Evolutionary conservation across 805 yeast genomes (phyloP), one percentile per base, ranked within the genome.

Genomic region (Candida awuae): DNA sequence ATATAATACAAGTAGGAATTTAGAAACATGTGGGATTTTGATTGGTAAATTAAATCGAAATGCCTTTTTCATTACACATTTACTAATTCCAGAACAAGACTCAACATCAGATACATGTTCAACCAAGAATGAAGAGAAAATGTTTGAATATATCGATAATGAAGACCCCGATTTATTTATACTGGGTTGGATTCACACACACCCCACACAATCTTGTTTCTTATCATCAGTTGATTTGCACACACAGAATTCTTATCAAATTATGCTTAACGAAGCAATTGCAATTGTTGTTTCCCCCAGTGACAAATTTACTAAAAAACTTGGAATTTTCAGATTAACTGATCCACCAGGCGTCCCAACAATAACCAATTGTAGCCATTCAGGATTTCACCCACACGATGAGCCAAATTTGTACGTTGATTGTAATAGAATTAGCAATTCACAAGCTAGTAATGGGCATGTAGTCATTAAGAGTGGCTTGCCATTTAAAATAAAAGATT

Each of bases 111-210:
- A 77, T 52, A 75, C 84, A 6, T 79, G 84, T 55, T 62, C 65
- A 34, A 78, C 84, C 12, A 67, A 67, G 19, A 67, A 77, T 50
- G 85, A 78, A 50, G 83, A 77, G 46, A 56, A 61, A 4, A 53
- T 78, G 43, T 77, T 77, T 49, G 73, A 70, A 31, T 72, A 63
- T 46, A 67, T 77, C 31, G 84, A 77, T 50, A 47, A 58, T 23
- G 62, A 71, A 38, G 80, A 73, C 43, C 49, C 49, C 3, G 47
- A 46, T 29, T 56, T 79, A 32, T 76, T 78, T 49, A 71, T 78
- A n/a, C 61, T 78, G 3, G 85, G 85, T 3, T 78, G 85, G 85
- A 79, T 78, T 38, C 85, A 78, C 54, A 79, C 84, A 8, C 85
- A 78, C 52, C 85, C 85, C 6, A 73, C 84, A 9, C 85, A 78